Evolutionary conservation across 176 grass and related monocot species (phyloP), one percentile per base, ranked within the genome.

Genomic region (Cymbopogon citratus): DNA sequence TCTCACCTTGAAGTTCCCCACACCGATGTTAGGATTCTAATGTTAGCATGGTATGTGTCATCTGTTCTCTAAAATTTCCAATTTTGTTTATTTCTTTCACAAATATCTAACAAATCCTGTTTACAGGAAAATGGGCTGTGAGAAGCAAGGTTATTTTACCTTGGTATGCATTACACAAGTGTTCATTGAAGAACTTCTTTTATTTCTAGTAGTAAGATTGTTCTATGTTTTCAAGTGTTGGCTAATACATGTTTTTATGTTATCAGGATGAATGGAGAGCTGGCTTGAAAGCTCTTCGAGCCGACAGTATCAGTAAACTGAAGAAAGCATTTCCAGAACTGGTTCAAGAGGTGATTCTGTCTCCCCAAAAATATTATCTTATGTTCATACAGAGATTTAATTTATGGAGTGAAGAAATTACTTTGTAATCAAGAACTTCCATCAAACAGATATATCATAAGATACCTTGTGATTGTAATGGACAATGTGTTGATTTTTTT

Each of bases 21-120:
- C 89, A 99, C 97, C 5, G 97, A 99, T 89, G 91, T 96, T 77
- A 93, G 93, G 84, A 96, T 99, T 91, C 87, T 99, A 69, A 99
- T 99, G 93, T 89, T 99, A 70, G 97, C 97, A 69, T 99, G 97
- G 97, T 96, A 95, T 86, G 80, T 9, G 80, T 9, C 10, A 69
- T 49, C 33, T 43, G 5, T 85, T 71, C 25, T 88, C 38, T 81
- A 48, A 54, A 63, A 49, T 41, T 44, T 62, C 4, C 31, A 21
- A 31, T 59, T 34, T 63, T 80, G 12, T 12, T 66, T 21, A 25
- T 83, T 68, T 21, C 9, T 78, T 70, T 77, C 21, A 52, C 63
- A 84, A 40, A 78, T 86, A 74, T 83, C 34, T 88, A 66, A 86
- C 63, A 33, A 23, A 33, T 57, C 9, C 2, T 15, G 72, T 86